phyloP scores from a whole-genome alignment of 2,329 filamentous ascomycete species.

The Arthrobotrys entomopaga region DNA sequence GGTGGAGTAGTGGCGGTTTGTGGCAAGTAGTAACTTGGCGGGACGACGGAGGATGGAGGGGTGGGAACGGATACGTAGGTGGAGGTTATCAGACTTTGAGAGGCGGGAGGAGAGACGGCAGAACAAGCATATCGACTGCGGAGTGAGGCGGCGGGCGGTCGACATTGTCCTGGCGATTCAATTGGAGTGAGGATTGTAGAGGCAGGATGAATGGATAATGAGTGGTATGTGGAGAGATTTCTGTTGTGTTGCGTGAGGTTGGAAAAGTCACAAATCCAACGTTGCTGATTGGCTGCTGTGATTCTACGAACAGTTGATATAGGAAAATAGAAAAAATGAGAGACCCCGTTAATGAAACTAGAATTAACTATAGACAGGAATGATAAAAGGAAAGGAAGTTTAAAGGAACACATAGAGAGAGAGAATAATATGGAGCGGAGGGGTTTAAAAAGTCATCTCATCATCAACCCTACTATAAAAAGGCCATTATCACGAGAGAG shows the following conservation, averaged over 20 bases:
- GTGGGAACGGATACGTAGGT: background rate
- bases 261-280: conserved; percentile 4
- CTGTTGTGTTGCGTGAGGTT: conserved; percentile 8
- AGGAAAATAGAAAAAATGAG: conserved; percentile 1
- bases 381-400: conserved; percentile 1
- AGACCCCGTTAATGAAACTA: conserved; percentile 7
- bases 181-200: conserved; percentile 11
- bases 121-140: conserved; percentile 47
- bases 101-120: conserved; percentile 36
- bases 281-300: conserved; percentile 20
- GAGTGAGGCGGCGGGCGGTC: conserved; percentile 41
- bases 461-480: conserved; percentile 29
- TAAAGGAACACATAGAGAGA: background rate
- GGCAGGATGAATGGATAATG: background rate
- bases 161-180: conserved; percentile 25
- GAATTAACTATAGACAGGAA: conserved; percentile 38
- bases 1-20: conserved; percentile 7
- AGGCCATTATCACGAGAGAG: conserved; percentile 21
- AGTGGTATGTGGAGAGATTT: conserved; percentile 15
- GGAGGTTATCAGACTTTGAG: conserved; percentile 12
- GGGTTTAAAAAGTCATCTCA: conserved; percentile 15
- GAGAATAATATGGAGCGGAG: conserved; percentile 1
- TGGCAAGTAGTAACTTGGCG: background rate
- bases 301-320: background rate
- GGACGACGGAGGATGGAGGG: background rate